Evolutionary conservation across 2,329 filamentous ascomycete genomes (phyloP).

Genomic region (Leptographium radiaticola): DNA sequence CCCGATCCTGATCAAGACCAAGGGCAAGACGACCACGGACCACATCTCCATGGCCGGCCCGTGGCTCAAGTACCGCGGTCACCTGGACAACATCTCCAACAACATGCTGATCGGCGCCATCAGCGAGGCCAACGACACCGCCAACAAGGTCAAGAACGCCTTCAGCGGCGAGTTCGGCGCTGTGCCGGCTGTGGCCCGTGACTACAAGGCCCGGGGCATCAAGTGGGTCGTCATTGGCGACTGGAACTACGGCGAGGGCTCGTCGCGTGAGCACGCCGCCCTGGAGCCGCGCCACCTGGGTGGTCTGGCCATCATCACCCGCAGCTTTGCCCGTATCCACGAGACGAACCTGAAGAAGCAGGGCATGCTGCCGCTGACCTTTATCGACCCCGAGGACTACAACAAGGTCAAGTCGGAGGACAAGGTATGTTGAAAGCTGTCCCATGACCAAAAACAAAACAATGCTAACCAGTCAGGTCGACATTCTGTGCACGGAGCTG

Average conservation of each 20-base stretch:
- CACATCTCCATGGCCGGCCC: constrained; percentile 96
- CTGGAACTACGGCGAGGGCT: constrained; percentile 99
- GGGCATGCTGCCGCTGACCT: constrained; percentile 98
- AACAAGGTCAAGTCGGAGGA: constrained; percentile 92
- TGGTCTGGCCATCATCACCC: constrained; percentile 90
- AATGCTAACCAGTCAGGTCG: constrained; percentile 35
- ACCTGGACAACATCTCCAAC: constrained; percentile 99
- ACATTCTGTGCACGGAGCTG: constrained; percentile 78
- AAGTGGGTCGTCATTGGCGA: constrained; percentile 97
- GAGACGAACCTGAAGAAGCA: constrained; percentile 99
- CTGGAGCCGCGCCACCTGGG: constrained; percentile 95
- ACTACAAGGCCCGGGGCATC: constrained; percentile 96
- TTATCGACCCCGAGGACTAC: constrained; percentile 88
- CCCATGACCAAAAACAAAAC: too few relatives aligned
- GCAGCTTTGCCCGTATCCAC: constrained; percentile 96
- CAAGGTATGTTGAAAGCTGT: constrained; percentile 50
- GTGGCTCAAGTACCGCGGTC: constrained; percentile 97
- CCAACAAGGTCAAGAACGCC: constrained; percentile 93
- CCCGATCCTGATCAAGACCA: constrained; percentile 89
- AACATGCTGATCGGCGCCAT: constrained; percentile 98
- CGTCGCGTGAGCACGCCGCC: constrained; percentile 94
- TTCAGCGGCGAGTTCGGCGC: constrained; percentile 73
- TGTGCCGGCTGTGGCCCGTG: constrained; percentile 86
- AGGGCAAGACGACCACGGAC: constrained; percentile 95
- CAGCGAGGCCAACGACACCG: constrained; percentile 91